phyloP scores from a whole-genome alignment of 2,329 filamentous ascomycete genomes.

The Fusarium goolgardi region DNA sequence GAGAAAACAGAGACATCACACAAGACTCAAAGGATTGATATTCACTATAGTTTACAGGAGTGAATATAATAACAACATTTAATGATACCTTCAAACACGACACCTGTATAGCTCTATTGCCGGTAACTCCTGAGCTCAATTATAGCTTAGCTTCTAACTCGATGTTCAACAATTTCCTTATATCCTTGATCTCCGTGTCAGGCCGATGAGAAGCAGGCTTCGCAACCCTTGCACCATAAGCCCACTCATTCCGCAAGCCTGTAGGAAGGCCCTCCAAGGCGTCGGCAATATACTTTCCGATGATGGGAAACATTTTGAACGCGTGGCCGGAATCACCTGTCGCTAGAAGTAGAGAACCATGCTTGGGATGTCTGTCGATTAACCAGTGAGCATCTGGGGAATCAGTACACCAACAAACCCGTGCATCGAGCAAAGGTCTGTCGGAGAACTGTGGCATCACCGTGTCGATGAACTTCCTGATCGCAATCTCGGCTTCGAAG shows the following conservation, averaged over 20 bases:
- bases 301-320: slow-evolving; percentile 16
- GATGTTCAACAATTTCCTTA: not conserved
- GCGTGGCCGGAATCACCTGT: slow-evolving; percentile 14
- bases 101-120: too few species aligned
- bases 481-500: not conserved
- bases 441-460: slow-evolving; percentile 12
- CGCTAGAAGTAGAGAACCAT: not conserved
- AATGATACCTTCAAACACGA: not conserved
- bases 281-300: not conserved
- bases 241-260: slow-evolving; percentile 7
- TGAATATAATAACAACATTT: not conserved
- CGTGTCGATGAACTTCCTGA: not conserved
- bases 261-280: not conserved
- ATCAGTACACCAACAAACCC: slow-evolving; percentile 13
- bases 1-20: not conserved
- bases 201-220: slow-evolving; percentile 9
- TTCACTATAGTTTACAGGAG: not conserved
- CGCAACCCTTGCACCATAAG: not conserved
- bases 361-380: slow-evolving; percentile 6
- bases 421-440: not conserved
- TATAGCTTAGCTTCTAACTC: not conserved
- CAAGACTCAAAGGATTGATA: not conserved
- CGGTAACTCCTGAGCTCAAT: too few species aligned
- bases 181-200: slow-evolving; percentile 12
- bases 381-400: slow-evolving; percentile 16